Evolutionary conservation across 1,139 yeast genomes (phyloP), one percentile per base, ranked within the genome.

Genomic region (Lodderomyces elongisporus): DNA sequence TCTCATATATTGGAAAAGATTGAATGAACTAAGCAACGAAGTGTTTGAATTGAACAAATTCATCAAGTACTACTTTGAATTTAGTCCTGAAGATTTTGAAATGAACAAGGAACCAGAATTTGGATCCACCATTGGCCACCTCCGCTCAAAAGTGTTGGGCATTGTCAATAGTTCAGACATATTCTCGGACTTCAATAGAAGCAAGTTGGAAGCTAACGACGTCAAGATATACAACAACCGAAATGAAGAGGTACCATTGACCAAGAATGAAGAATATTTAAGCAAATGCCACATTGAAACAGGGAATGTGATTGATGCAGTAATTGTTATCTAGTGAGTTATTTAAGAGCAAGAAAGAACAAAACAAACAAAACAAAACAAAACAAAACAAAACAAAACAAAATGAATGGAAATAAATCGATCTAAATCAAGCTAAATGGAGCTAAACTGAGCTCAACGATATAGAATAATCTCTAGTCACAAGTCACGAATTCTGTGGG

Each of bases 1-100:
- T 37, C 37, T 58, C 4, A 47, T 58, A 40, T 41, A 50, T 27
- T 49, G 59, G 48, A 49, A 45, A 5, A 45, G 48, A 30, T 72
- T 75, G 29, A 56, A 51, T 33, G 45, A 45, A 14, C 32, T 49
- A 14, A 55, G 55, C 6, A 26, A 30, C 6, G 41, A 48, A 15
- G 35, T 58, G 27, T 53, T 60, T 43, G 42, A 47, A 18, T 46
- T 56, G 31, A 44, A 47, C 2, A 51, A 56, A 24, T 78, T 77
- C 24, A 56, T 80, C 16, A 66, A 62, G 30, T 83, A 79, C 48
- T 84, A 82, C 49, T 68, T 85, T 42, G 91, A 84, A 48, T 85
- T 87, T 55, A 74, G 85, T 28, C 88, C 89, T 0, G 93, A 82
- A 43, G 96, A 87, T 48, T 80, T 77, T 49, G 77, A 66, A 47